phyloP scores from a whole-genome alignment of 2,329 filamentous ascomycete species.

The Whalleya microplaca region DNA sequence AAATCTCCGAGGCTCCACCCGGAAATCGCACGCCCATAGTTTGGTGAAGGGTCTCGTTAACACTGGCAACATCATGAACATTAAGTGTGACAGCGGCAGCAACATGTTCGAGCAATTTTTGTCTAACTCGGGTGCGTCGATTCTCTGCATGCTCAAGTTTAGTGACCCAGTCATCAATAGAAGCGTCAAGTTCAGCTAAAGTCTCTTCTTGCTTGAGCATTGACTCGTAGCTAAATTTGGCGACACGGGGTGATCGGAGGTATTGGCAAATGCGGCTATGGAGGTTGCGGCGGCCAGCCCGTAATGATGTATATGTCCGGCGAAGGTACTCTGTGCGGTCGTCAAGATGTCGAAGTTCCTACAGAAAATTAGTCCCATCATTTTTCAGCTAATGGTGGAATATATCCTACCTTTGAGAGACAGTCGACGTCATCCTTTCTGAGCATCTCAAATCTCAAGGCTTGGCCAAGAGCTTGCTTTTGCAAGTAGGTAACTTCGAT shows the following conservation, averaged over 20 bases:
- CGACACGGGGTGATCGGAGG: constrained; percentile 70
- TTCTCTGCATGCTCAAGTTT: constrained; percentile 85
- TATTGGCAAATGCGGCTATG: constrained; percentile 79
- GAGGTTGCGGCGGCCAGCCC: constrained; percentile 75
- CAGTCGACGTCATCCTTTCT: constrained; percentile 64
- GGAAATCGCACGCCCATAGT: constrained; percentile 46
- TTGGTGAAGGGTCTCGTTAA: constrained; percentile 47
- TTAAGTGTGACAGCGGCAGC: constrained; percentile 68
- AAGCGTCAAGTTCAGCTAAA: constrained; percentile 73
- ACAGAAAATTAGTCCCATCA: constrained; percentile 13
- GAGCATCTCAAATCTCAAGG: constrained; percentile 67
- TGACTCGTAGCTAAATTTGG: constrained; percentile 73
- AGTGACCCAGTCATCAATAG: constrained; percentile 78
- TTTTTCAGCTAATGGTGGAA: background rate
- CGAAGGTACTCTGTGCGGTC: constrained; percentile 79
- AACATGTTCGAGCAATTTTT: constrained; percentile 82
- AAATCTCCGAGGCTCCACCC: constrained; percentile 46
- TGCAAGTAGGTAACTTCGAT: constrained; percentile 56
- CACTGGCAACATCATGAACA: constrained; percentile 35
- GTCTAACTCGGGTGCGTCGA: constrained; percentile 71
- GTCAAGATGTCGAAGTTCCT: constrained; percentile 77
- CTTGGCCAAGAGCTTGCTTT: constrained; percentile 65
- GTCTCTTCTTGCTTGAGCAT: constrained; percentile 82
- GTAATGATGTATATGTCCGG: constrained; percentile 74
- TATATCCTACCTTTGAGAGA: constrained; percentile 60